phyloP scores from a whole-genome alignment of 352 stramenopile genomes.

The Pythium angustatum region DNA sequence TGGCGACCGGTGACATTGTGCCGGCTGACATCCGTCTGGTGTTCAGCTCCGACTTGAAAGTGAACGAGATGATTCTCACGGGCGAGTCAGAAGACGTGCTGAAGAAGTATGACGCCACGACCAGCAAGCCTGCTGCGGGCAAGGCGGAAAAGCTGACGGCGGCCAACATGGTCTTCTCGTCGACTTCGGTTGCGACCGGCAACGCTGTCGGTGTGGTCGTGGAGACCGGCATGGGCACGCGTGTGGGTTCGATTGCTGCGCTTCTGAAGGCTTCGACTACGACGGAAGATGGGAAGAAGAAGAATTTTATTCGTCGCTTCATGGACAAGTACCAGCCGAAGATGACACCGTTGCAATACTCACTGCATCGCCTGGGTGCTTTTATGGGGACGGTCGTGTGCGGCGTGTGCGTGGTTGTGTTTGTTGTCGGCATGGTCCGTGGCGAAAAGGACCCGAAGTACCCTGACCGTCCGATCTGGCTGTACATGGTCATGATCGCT shows the following conservation, averaged over 20 bases:
- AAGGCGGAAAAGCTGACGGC: slow-evolving; percentile 26
- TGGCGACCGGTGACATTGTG: slow-evolving; percentile 77
- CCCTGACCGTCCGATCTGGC: slow-evolving; percentile 74
- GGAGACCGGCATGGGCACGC: slow-evolving; percentile 27
- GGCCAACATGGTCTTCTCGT: slow-evolving; percentile 85
- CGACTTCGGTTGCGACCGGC: slow-evolving; percentile 45
- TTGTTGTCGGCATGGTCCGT: slow-evolving; percentile 84
- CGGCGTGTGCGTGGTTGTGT: slow-evolving; percentile 84
- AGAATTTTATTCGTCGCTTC: slow-evolving; percentile 33
- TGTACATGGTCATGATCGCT: slow-evolving; percentile 96
- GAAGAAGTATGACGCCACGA: slow-evolving; percentile 27
- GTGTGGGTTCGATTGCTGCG: slow-evolving; percentile 28
- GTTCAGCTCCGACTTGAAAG: slow-evolving; percentile 45
- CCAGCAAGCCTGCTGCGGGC: background rate
- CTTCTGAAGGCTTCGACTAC: slow-evolving; percentile 42
- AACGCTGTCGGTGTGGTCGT: slow-evolving; percentile 27
- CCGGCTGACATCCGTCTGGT: slow-evolving; percentile 75
- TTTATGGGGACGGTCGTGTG: slow-evolving; percentile 87
- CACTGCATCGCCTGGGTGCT: slow-evolving; percentile 95
- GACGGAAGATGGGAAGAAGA: slow-evolving; percentile 62
- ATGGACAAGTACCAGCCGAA: slow-evolving; percentile 54
- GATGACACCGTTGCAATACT: slow-evolving; percentile 87
- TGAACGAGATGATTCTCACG: slow-evolving; percentile 87
- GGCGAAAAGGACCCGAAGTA: slow-evolving; percentile 53
- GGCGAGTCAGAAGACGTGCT: slow-evolving; percentile 61